A percentile compares a stretch with the other conserved stretches of the same genome.
Evolutionary conservation across 1,284 basidiomycete species (phyloP).

Genomic region (Sparassis latifolia): DNA sequence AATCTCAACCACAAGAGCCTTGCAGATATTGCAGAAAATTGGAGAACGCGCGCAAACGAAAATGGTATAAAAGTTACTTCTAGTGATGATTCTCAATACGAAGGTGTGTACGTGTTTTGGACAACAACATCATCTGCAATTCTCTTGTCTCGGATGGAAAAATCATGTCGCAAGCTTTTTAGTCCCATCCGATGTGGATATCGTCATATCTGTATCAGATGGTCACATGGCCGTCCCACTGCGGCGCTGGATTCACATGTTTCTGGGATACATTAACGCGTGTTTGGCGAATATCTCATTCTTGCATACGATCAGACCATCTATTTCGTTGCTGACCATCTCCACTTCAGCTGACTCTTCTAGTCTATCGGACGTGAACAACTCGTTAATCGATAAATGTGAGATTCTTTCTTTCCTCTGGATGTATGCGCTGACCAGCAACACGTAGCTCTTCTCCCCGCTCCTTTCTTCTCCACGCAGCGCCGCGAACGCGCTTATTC

Average conservation of each 20-base stretch:
- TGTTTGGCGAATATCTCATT: background rate
- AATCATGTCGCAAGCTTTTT: no score
- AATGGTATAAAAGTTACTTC: constrained; percentile 62
- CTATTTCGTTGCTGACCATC: background rate
- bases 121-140: no score
- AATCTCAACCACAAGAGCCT: constrained; percentile 27
- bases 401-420: constrained; percentile 6
- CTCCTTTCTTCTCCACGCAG: constrained; percentile 55
- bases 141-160: no score
- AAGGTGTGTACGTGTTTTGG: constrained; percentile 28
- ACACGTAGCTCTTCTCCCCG: constrained; percentile 46
- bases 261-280: background rate
- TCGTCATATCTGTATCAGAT: no score
- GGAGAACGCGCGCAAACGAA: constrained; percentile 65
- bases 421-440: constrained; percentile 4
- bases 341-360: constrained; percentile 18
- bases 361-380: constrained; percentile 19
- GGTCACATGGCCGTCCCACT: background rate
- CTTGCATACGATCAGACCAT: background rate
- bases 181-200: background rate
- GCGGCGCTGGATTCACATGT: background rate
- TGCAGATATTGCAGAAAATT: constrained; percentile 60
- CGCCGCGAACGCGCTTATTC: constrained; percentile 49
- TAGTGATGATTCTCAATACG: constrained; percentile 43
- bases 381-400: constrained; percentile 26